Conservation (phyloP, 2,329 filamentous ascomycete species). For the Colletotrichum gloeosporioides region DNA sequence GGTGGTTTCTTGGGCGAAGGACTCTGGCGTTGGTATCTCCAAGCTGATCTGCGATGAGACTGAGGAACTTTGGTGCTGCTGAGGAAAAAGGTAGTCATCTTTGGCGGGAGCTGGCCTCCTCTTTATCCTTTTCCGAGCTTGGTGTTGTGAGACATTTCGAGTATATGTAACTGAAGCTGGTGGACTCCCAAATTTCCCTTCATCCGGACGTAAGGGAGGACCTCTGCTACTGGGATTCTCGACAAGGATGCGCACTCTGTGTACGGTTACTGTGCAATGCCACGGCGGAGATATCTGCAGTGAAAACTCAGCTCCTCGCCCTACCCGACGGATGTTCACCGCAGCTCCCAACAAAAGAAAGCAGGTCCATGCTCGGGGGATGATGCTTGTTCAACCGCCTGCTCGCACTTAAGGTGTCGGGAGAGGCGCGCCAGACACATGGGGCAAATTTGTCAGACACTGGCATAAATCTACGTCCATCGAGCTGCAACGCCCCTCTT, state of each 20-base stretch:
- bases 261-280: neutral
- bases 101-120: neutral
- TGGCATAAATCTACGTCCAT: neutral
- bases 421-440: neutral
- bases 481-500: neutral
- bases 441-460: neutral
- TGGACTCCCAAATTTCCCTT: neutral
- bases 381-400: neutral
- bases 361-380: neutral
- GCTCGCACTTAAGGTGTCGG: neutral
- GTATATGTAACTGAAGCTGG: neutral
- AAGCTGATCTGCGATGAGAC: neutral
- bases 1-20: neutral
- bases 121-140: neutral
- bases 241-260: neutral
- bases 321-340: neutral
- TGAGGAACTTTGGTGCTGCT: neutral
- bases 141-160: neutral
- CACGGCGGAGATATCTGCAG: neutral
- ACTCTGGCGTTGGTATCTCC: neutral
- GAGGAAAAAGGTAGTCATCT: neutral
- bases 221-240: neutral
- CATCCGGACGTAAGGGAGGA: neutral
- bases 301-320: neutral
- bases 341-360: slow-evolving; percentile 12